A percentile compares a stretch with the other conserved stretches of the same genome.
Evolutionary conservation across 2,329 filamentous ascomycete genomes (phyloP).

Genomic region (Incumbomyces delicatus): DNA sequence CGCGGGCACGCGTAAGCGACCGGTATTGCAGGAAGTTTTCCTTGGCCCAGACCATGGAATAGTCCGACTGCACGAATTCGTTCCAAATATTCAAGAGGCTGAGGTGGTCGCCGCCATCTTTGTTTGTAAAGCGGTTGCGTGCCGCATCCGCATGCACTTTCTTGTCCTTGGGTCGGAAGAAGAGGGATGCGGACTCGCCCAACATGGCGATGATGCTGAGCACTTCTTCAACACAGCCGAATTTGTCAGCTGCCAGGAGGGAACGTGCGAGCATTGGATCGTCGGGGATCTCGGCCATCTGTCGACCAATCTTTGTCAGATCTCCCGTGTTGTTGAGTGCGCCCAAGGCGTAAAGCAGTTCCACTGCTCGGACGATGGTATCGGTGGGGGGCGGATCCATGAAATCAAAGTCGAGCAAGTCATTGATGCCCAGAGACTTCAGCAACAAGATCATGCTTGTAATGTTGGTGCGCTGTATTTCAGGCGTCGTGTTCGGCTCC

Average conservation of each 20-base stretch:
- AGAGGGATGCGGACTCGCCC: constrained; percentile 75
- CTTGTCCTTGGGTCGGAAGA: constrained; percentile 94
- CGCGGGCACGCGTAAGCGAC: constrained; percentile 75
- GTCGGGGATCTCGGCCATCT: constrained; percentile 92
- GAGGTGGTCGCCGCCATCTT: constrained; percentile 82
- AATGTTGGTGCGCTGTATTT: constrained; percentile 87
- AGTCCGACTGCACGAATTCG: constrained; percentile 89
- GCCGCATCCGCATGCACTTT: constrained; percentile 92
- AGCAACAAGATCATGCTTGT: constrained; percentile 89
- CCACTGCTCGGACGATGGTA: constrained; percentile 76
- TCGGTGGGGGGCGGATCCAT: constrained; percentile 91
- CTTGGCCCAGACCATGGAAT: constrained; percentile 72
- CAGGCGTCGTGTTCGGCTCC: constrained; percentile 81
- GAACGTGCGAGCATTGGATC: constrained; percentile 87
- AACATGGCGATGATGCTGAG: constrained; percentile 92
- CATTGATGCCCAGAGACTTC: constrained; percentile 88
- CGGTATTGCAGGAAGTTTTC: constrained; percentile 94
- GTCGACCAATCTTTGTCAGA: constrained; percentile 78
- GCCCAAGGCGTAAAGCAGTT: constrained; percentile 83
- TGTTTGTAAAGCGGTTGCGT: constrained; percentile 75
- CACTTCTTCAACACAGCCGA: constrained; percentile 88
- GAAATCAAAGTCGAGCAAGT: constrained; percentile 93
- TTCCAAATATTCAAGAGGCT: constrained; percentile 89
- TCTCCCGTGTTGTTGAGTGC: constrained; percentile 81
- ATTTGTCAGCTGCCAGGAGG: constrained; percentile 77